These are phyloP conservation scores for Pseudopediastrum boryanum DNA, from an alignment of 139 green algal species.

Conservation along the genomic window DNA sequence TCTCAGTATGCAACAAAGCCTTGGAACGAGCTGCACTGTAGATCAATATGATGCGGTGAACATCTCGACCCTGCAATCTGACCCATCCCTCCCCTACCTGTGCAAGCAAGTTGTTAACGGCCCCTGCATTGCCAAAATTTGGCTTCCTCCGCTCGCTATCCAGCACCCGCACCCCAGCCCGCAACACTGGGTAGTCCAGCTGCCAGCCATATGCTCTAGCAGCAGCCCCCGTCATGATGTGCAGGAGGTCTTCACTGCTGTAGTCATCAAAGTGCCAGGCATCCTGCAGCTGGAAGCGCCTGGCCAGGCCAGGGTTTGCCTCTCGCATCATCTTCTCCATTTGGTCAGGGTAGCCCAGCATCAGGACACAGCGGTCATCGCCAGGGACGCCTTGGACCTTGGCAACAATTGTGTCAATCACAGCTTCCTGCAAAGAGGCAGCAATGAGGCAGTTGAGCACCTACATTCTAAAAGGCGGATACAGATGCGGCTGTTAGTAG, in stretches of 20 bases:
- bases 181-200: slow-evolving; percentile 30
- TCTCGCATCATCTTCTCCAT: slow-evolving; percentile 55
- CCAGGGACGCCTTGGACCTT: slow-evolving; percentile 55
- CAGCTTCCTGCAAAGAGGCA: slow-evolving; percentile 37
- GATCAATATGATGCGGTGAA: too few relatives aligned
- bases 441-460: too few relatives aligned
- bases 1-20: too few relatives aligned
- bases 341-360: slow-evolving; percentile 53
- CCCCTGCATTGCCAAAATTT: slow-evolving; percentile 64
- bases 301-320: slow-evolving; percentile 50
- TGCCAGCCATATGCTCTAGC: slow-evolving; percentile 45
- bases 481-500: neutral
- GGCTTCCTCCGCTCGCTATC: slow-evolving; percentile 42
- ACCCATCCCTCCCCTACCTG: slow-evolving; percentile 12
- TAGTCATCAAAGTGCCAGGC: slow-evolving; percentile 52
- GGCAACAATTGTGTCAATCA: slow-evolving; percentile 51
- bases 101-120: slow-evolving; percentile 59
- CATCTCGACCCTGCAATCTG: too few relatives aligned
- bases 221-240: too few relatives aligned
- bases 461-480: too few relatives aligned
- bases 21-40: too few relatives aligned
- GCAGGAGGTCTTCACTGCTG: slow-evolving; percentile 42
- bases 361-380: slow-evolving; percentile 57
- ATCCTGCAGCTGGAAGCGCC: slow-evolving; percentile 49
- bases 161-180: slow-evolving; percentile 38